Conservation (phyloP, 2,329 filamentous ascomycete species). For the Teratosphaeria pseudoeucalypti region DNA sequence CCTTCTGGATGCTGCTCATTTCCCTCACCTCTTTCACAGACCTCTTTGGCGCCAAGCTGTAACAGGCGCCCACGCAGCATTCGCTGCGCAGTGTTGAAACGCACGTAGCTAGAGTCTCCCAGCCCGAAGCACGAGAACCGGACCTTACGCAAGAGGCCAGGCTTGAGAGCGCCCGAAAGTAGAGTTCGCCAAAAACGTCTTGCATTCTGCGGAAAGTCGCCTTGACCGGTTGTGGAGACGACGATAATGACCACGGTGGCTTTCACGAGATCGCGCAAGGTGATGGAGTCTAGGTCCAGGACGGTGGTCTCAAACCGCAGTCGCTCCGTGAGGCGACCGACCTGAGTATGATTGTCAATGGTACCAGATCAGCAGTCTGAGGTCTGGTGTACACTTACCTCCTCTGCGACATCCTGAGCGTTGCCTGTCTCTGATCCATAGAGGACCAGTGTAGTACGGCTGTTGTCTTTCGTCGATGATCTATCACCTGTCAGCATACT, state of each 20-base stretch:
- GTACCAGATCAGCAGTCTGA: not conserved
- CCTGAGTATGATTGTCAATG: not conserved
- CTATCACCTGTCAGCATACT: not conserved
- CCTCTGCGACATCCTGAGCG: conserved; percentile 79
- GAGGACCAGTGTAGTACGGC: conserved; percentile 55
- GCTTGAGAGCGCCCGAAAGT: conserved; percentile 64
- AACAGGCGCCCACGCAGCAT: conserved; percentile 76
- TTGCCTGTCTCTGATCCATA: conserved; percentile 96
- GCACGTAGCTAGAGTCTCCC: conserved; percentile 88
- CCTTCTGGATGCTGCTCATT: conserved; percentile 92
- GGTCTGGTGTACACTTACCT: conserved; percentile 30
- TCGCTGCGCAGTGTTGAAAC: conserved; percentile 85
- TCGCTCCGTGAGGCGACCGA: conserved; percentile 63
- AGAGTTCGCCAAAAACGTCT: conserved; percentile 75
- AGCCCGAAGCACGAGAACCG: conserved; percentile 80
- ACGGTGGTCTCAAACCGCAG: conserved; percentile 69
- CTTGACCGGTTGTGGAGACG: conserved; percentile 87
- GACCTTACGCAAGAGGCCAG: conserved; percentile 56
- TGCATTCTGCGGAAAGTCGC: conserved; percentile 80
- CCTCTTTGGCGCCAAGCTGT: conserved; percentile 69
- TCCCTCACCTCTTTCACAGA: conserved; percentile 72
- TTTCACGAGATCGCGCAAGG: conserved; percentile 44
- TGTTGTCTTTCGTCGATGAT: not conserved
- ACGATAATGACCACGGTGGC: conserved; percentile 61
- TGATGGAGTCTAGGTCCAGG: conserved; percentile 64